A percentile compares a stretch with the other conserved stretches of the same genome.
phyloP scores from a whole-genome alignment of 345 rosid species.

The Dovyalis caffra region DNA sequence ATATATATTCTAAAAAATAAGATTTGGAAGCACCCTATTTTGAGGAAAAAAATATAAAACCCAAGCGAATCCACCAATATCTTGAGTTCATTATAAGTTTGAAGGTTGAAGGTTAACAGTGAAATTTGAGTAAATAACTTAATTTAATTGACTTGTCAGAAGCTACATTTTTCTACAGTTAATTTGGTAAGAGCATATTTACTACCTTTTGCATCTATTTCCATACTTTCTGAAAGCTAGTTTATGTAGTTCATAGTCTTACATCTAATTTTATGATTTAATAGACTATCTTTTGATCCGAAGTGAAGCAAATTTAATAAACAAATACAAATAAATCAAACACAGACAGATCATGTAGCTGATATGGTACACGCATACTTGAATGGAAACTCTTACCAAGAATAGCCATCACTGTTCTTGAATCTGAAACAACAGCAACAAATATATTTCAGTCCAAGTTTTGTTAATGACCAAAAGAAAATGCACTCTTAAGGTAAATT shows the following conservation, averaged over 20 bases:
- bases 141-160: not conserved
- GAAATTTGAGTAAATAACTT: not conserved
- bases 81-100: not conserved
- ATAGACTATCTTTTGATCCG: not conserved
- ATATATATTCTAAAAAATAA: not conserved
- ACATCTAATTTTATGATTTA: not conserved
- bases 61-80: not conserved
- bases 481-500: not conserved
- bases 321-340: not conserved
- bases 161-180: not conserved
- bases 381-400: conserved; percentile 57
- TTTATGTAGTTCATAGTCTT: not conserved
- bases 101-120: not conserved
- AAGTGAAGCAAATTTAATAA: not conserved
- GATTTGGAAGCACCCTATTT: not conserved
- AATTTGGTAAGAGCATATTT: not conserved
- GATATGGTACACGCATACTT: not conserved
- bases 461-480: not conserved
- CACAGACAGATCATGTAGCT: not conserved
- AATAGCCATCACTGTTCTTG: conserved; percentile 99
- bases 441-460: not conserved
- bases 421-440: conserved; percentile 54
- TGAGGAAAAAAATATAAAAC: not conserved
- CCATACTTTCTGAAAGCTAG: not conserved
- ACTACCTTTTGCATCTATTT: not conserved